Evolutionary conservation across 2,329 filamentous ascomycete genomes (phyloP).

Genomic region (Fusarium drepaniforme): DNA sequence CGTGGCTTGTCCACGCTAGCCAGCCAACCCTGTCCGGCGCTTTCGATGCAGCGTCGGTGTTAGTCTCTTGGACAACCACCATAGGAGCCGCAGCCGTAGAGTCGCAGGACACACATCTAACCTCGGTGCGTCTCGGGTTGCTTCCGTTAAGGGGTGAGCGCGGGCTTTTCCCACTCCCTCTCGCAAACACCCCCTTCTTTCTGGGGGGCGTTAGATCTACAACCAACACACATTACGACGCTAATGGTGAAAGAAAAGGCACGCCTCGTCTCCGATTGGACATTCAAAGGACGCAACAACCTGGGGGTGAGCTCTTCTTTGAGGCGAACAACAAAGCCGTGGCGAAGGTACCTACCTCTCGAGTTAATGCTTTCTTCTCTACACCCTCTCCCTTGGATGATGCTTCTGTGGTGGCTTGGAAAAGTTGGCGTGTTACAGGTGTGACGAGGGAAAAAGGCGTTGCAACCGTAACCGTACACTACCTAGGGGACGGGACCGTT

Average conservation of each 20-base stretch:
- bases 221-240: slow-evolving; percentile 3
- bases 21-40: background rate
- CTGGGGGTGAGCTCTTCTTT: slow-evolving; percentile 7
- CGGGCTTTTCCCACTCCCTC: background rate
- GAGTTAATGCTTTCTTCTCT: background rate
- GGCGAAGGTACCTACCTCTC: background rate
- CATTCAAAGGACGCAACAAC: background rate
- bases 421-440: slow-evolving; percentile 8
- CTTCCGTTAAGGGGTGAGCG: background rate
- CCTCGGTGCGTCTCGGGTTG: background rate
- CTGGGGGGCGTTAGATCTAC: background rate
- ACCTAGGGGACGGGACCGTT: slow-evolving; percentile 6
- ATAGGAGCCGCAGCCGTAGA: background rate
- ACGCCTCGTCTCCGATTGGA: slow-evolving; percentile 18
- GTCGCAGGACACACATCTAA: background rate
- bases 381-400: background rate
- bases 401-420: background rate
- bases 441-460: slow-evolving; percentile 4
- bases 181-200: background rate
- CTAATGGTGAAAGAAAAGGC: background rate
- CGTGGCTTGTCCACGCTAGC: slow-evolving; percentile 8
- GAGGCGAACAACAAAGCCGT: background rate
- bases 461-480: background rate
- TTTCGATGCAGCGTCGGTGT: background rate
- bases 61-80: background rate